Percentiles rank a stretch among this genome's conserved stretches.
Conservation (phyloP, 2,329 filamentous ascomycete genomes). For the Beauveria brongniartii region DNA sequence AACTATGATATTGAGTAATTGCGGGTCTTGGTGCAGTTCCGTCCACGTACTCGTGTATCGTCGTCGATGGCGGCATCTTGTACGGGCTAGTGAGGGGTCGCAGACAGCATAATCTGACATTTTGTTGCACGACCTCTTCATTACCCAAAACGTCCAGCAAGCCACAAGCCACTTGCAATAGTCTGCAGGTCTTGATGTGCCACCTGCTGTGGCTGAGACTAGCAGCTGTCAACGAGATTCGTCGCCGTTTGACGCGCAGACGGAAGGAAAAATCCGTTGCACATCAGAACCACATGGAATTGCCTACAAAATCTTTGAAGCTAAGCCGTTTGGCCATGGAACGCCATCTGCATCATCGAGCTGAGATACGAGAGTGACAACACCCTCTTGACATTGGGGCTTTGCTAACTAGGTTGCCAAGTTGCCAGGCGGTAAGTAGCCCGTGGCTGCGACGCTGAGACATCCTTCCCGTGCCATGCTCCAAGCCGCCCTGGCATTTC, state of each 20-base stretch:
- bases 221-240: neutral
- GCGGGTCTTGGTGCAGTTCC: neutral
- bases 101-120: too few species aligned
- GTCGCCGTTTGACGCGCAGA: neutral
- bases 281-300: neutral
- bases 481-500: neutral
- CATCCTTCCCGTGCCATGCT: neutral
- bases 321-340: neutral
- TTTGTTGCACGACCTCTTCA: neutral
- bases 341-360: neutral
- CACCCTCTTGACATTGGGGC: neutral
- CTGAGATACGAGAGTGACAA: neutral
- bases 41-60: too few species aligned
- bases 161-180: neutral
- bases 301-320: neutral
- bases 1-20: neutral
- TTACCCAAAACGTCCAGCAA: neutral
- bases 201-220: conserved; percentile 2
- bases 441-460: neutral
- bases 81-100: too few species aligned
- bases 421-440: neutral
- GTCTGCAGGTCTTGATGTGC: neutral
- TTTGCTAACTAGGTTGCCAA: neutral
- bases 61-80: too few species aligned
- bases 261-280: neutral